Evolutionary conservation across 306 rosid species (phyloP).

Genomic region (Cucurbita maxima): DNA sequence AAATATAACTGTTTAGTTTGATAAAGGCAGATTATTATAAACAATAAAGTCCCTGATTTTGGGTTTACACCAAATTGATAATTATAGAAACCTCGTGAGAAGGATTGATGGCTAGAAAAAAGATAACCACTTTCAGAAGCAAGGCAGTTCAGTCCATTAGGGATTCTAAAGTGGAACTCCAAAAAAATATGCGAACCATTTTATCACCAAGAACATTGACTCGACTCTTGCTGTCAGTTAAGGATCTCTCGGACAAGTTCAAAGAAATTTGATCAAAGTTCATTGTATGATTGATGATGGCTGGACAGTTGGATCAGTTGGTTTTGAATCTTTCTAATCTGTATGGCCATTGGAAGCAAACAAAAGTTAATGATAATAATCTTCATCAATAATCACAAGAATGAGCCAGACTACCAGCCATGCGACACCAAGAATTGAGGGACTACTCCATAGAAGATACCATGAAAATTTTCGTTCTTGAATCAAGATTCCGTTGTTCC

Average conservation of each 20-base stretch:
- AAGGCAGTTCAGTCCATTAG: neutral
- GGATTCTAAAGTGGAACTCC: neutral
- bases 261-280: neutral
- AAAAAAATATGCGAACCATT: neutral
- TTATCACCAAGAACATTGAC: neutral
- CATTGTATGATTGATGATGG: neutral
- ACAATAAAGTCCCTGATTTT: neutral
- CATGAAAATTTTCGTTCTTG: no score
- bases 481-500: no score
- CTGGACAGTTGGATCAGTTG: neutral
- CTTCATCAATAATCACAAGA: neutral
- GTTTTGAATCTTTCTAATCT: neutral
- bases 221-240: no score
- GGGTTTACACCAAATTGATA: neutral
- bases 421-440: no score
- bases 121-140: neutral
- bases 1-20: neutral
- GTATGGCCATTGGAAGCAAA: neutral
- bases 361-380: neutral
- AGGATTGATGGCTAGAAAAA: neutral
- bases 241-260: no score
- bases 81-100: neutral
- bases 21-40: neutral
- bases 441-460: no score
- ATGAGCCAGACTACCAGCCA: no score